These are phyloP conservation scores for Vigna mungo DNA, from an alignment of 306 rosid species.

Conservation along the genomic window DNA sequence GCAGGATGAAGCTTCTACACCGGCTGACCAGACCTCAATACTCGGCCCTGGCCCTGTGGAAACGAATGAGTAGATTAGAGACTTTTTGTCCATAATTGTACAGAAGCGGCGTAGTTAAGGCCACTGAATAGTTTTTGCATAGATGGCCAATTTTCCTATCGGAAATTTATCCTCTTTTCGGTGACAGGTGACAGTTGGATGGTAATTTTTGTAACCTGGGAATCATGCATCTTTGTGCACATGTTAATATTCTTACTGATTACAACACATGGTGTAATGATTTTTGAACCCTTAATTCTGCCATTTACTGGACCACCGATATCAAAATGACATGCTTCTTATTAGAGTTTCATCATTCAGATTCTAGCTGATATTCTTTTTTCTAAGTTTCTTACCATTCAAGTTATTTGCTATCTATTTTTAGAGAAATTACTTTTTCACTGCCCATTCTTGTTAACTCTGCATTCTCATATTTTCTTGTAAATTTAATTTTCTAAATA, in stretches of 20 bases:
- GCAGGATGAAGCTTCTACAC: background rate
- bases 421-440: background rate
- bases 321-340: slow-evolving; percentile 10
- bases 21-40: background rate
- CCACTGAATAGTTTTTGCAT: slow-evolving; percentile 17
- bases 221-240: slow-evolving; percentile 21
- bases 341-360: slow-evolving; percentile 5
- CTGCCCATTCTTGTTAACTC: background rate
- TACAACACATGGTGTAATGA: slow-evolving; percentile 24
- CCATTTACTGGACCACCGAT: background rate
- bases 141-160: slow-evolving; percentile 24
- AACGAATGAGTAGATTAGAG: slow-evolving; percentile 44
- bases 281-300: background rate
- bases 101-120: slow-evolving; percentile 38
- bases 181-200: slow-evolving; percentile 3
- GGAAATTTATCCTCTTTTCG: slow-evolving; percentile 31
- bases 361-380: background rate
- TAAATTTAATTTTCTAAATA: background rate
- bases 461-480: background rate
- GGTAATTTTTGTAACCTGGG: slow-evolving; percentile 17
- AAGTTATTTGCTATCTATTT: background rate
- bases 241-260: slow-evolving; percentile 34
- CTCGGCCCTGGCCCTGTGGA: slow-evolving; percentile 10
- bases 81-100: slow-evolving; percentile 41
- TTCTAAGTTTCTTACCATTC: background rate